Evolutionary conservation across 1,139 yeast genomes (phyloP), one percentile per base, ranked within the genome.

Genomic region (Yamadazyma atlantica): DNA sequence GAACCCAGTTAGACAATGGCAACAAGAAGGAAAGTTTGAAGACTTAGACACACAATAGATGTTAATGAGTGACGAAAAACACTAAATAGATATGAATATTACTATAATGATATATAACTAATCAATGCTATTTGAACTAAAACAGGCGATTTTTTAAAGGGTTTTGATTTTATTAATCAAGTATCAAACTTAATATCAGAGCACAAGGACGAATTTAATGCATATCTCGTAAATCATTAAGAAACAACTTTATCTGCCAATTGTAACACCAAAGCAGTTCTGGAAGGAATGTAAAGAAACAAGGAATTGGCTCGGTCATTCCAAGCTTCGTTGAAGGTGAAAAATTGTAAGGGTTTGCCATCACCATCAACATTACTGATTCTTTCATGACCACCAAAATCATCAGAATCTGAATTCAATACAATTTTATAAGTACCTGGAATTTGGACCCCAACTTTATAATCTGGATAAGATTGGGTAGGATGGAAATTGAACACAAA

Each of bases 401-500:
- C 69, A 12, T 60, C 63, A 36, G 73, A 73, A 55, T 92, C 98
- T 2, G 94, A 73, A 54, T 85, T 84, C 52, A 92, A 69, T 15
- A 86, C 82, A 35, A 90, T 73, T 49, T 73, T 74, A 59, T 90
- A 92, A 33, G 69, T 69, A 12, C 98, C 98, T 0, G 94, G 73
- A 15, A 57, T 66, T 31, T 90, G 90, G 17, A 88, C 89, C 10
- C 98, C 98, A 35, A 92, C 72, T 54, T 95, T 78, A 64, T 89
- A 92, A 60, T 88, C 96, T 4, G 88, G 73, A 61, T 71, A 90
- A 3, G 96, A 86, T 42, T 86, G 69, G 0, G 85, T 77, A 27
- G 95, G 92, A 58, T 92, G 89, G 69, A 92, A 86, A 62, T 92
- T 92, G 70, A 89, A 89, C 29, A 90, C 73, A 56, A 90, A 92